phyloP scores from a whole-genome alignment of 176 grass and related monocot genomes.

The Oryza australiensis region DNA sequence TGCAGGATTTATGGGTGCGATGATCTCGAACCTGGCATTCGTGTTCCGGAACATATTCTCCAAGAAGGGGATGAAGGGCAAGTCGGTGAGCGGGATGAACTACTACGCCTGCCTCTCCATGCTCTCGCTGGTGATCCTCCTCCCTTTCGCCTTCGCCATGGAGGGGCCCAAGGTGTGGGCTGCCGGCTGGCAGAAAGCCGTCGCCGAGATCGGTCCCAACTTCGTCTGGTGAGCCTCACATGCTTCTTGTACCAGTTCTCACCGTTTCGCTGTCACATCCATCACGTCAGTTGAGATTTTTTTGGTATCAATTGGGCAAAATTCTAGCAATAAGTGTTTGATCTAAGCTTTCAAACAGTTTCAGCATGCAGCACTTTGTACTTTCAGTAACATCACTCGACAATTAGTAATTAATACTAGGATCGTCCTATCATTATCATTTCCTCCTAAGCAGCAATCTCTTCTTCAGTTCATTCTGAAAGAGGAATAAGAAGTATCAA shows the following conservation, averaged over 20 bases:
- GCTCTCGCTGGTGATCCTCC: conserved; percentile 81
- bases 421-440: not conserved
- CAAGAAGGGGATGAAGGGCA: conserved; percentile 97
- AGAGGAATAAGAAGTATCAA: not conserved
- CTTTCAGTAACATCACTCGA: not conserved
- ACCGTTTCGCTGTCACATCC: not conserved
- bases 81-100: conserved; percentile 93
- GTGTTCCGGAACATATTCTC: conserved; percentile 94
- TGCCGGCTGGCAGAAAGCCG: conserved; percentile 79
- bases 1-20: conserved; percentile 96
- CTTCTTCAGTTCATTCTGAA: not conserved
- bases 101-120: conserved; percentile 98
- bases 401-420: not conserved
- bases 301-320: not conserved
- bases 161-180: conserved; percentile 95
- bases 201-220: conserved; percentile 80
- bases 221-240: conserved; percentile 76
- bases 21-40: conserved; percentile 96
- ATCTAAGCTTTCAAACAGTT: not conserved
- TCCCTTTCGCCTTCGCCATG: conserved; percentile 81
- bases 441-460: conserved; percentile 6
- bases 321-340: not conserved
- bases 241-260: conserved; percentile 24
- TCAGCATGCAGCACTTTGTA: not conserved
- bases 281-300: conserved; percentile 5